Evolutionary conservation across 257 asterid genomes (phyloP).

Genomic region (Solanum boliviense): DNA sequence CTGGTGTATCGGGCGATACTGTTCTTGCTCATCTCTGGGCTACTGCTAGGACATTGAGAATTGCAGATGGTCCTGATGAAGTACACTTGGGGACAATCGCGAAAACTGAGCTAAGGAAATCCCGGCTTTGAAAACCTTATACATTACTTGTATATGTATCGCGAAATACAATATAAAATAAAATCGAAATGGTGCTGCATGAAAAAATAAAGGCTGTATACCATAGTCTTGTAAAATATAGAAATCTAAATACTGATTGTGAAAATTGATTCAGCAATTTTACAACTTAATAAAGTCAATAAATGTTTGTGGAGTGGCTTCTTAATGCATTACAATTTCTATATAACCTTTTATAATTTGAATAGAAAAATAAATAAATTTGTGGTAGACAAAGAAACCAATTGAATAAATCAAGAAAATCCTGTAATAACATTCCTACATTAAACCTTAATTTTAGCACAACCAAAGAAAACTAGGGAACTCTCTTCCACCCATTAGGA

Average conservation of each 20-base stretch:
- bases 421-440: background rate
- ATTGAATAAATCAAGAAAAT: background rate
- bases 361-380: no score
- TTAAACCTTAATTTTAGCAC: background rate
- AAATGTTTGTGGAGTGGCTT: background rate
- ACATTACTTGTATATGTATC: background rate
- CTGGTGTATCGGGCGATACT: slow-evolving; percentile 86
- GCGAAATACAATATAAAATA: background rate
- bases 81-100: background rate
- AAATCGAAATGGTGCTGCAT: background rate
- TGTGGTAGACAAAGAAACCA: no score
- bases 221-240: background rate
- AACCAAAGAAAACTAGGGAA: background rate
- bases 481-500: background rate
- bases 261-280: background rate
- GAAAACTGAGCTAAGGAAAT: background rate
- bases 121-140: background rate
- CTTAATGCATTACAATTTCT: background rate
- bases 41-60: slow-evolving; percentile 66
- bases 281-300: background rate
- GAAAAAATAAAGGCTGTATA: background rate
- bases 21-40: slow-evolving; percentile 87
- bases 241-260: background rate
- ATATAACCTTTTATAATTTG: no score
- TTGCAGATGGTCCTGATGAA: slow-evolving; percentile 29